Base-by-base conservation (phyloP, 805 yeast species). In the Candida germanica region DNA sequence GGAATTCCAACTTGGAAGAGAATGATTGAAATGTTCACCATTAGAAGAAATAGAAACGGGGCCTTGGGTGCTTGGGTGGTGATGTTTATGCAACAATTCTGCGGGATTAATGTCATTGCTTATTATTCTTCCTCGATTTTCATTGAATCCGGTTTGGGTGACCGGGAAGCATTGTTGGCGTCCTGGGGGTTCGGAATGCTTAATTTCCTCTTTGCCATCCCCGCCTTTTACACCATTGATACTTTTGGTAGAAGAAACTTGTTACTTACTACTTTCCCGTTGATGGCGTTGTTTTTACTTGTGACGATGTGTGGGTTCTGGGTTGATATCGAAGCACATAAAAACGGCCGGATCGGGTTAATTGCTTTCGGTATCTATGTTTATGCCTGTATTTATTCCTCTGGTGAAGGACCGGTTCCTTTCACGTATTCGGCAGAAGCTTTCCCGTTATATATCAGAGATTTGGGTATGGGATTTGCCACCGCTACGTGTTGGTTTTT, bases 371-470 rank as follows among this genome's bases (percentile, higher is more conserved):
- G 93, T 47, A 80, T 87, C 39, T 87, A 87, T 55, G 53, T 87
- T 20, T 86, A 75, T 59, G 67, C 87, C 0, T 71, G 77, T 28
- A 81, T 83, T 38, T 87, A 87, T 61, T 83, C 94, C 0, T 77
- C 85, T 3, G 91, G 94, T 37, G 87, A 83, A 57, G 95, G 95
- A 29, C 94, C 93, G 10, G 93, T 87, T 29, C 94, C 95, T 3
- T 87, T 87, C 64, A 83, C 93, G 2, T 84, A 87, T 54, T 80
- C 88, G 16, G 94, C 95, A 7, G 95, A 87, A 59, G 83, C 50
- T 76, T 66, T 83, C 65, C 87, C 91, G 42, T 67, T 85, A 51
- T 82, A 83, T 51, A 76, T 84, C 43, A 77, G 94, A 61, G 88
- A 86, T 47, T 62, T 84, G 35, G 89, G 91, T 36, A 82, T 87